These are phyloP conservation scores for Simplicillium aogashimaense DNA, from an alignment of 2,329 filamentous ascomycete species.

Conservation along the genomic window DNA sequence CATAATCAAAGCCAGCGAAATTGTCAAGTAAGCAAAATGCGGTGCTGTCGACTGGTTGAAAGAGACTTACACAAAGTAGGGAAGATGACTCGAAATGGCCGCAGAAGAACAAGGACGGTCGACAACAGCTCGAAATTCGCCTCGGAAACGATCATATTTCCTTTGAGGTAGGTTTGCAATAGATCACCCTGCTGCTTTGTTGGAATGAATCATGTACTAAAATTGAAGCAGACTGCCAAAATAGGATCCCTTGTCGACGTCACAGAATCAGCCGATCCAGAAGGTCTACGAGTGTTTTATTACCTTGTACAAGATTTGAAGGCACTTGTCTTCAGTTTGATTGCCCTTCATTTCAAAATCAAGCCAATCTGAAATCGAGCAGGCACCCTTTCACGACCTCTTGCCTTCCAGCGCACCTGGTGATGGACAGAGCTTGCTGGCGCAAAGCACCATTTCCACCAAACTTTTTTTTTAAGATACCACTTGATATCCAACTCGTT, in stretches of 20 bases:
- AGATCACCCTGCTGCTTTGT: background rate
- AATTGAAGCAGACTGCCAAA: constrained; percentile 71
- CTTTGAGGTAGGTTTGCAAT: constrained; percentile 64
- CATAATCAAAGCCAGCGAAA: constrained; percentile 95
- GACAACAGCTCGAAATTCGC: constrained; percentile 92
- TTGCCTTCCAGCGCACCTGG: no score
- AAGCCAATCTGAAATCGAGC: constrained; percentile 52
- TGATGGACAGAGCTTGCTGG: no score
- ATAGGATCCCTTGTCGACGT: constrained; percentile 96
- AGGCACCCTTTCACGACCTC: no score
- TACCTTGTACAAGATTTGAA: constrained; percentile 97
- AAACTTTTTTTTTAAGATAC: no score
- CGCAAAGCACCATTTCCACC: no score
- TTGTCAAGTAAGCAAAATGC: constrained; percentile 64
- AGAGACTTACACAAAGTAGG: constrained; percentile 33
- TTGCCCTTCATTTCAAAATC: constrained; percentile 95
- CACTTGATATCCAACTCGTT: no score
- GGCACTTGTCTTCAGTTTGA: constrained; percentile 91
- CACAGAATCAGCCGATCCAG: constrained; percentile 89
- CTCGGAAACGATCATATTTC: constrained; percentile 93
- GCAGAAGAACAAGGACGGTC: constrained; percentile 97
- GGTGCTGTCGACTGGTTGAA: background rate
- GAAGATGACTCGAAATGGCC: constrained; percentile 99
- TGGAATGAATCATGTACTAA: constrained; percentile 1
- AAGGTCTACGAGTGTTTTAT: constrained; percentile 95